phyloP scores from a whole-genome alignment of 257 asterid genomes.

The Salvia splendens region DNA sequence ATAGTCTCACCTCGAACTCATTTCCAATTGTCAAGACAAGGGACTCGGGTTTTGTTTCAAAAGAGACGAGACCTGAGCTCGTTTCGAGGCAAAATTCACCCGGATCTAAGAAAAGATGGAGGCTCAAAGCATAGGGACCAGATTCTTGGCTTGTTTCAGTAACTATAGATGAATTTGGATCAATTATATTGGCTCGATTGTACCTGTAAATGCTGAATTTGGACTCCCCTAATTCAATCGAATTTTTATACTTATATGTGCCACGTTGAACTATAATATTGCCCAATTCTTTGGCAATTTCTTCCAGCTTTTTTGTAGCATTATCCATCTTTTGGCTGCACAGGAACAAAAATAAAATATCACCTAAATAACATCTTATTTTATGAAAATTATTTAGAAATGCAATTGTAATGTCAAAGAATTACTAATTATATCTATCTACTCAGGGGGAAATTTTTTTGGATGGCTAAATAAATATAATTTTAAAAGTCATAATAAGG shows the following conservation, averaged over 20 bases:
- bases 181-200: conserved; percentile 40
- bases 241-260: conserved; percentile 16
- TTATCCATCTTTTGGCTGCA: conserved; percentile 50
- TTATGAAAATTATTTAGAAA: neutral
- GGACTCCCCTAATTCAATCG: conserved; percentile 33
- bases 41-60: conserved; percentile 33
- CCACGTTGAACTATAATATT: conserved; percentile 30
- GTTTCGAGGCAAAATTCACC: conserved; percentile 37
- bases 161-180: conserved; percentile 27
- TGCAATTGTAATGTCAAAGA: neutral
- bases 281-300: conserved; percentile 45
- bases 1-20: conserved; percentile 48
- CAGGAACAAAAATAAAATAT: neutral
- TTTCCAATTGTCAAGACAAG: conserved; percentile 47
- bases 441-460: no score
- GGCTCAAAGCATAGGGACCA: conserved; percentile 42
- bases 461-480: no score
- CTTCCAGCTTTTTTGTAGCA: conserved; percentile 39
- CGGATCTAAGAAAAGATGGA: conserved; percentile 49
- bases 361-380: neutral
- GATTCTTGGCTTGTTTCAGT: conserved; percentile 36
- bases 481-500: no score
- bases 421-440: neutral
- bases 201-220: conserved; percentile 47
- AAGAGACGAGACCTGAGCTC: conserved; percentile 28